Conservation (phyloP, 2,329 filamentous ascomycete species). For the Diplodia sapinea region DNA sequence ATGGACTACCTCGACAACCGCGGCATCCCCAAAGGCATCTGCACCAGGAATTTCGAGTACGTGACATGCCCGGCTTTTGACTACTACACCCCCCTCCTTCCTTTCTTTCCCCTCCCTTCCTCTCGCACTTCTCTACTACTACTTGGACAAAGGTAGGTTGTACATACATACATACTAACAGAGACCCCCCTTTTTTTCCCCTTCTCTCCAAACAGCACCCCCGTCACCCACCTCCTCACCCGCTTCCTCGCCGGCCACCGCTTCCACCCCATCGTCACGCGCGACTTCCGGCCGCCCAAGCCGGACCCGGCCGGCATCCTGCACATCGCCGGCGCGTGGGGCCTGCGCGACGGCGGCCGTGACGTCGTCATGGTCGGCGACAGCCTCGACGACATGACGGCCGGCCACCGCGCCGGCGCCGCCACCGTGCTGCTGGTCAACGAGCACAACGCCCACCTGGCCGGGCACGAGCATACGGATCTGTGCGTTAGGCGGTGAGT, state of each 20-base stretch:
- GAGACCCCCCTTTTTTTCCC: not conserved
- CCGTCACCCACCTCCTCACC: constrained; percentile 73
- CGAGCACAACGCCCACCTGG: constrained; percentile 75
- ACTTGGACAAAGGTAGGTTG: too few species aligned
- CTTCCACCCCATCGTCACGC: constrained; percentile 81
- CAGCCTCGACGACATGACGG: constrained; percentile 90
- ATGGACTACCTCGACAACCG: constrained; percentile 81
- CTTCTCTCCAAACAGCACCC: constrained; percentile 50
- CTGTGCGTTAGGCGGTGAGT: constrained; percentile 63
- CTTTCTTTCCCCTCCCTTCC: not conserved
- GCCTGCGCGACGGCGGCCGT: constrained; percentile 40
- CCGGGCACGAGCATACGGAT: constrained; percentile 76
- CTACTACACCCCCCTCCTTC: constrained; percentile 43
- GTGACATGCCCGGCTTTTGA: not conserved
- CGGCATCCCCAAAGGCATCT: constrained; percentile 78
- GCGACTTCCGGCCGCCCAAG: constrained; percentile 83
- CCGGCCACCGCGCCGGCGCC: constrained; percentile 80
- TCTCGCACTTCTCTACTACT: not conserved
- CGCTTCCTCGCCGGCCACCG: constrained; percentile 72
- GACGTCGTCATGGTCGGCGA: constrained; percentile 62
- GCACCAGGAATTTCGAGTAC: constrained; percentile 87
- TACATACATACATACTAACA: too few species aligned
- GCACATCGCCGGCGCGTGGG: constrained; percentile 82
- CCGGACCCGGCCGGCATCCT: constrained; percentile 86
- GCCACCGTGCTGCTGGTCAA: constrained; percentile 89